Evolutionary conservation across 768 basidiomycete genomes (phyloP), one percentile per base, ranked within the genome.

Genomic region (Wakefieldia striispora): DNA sequence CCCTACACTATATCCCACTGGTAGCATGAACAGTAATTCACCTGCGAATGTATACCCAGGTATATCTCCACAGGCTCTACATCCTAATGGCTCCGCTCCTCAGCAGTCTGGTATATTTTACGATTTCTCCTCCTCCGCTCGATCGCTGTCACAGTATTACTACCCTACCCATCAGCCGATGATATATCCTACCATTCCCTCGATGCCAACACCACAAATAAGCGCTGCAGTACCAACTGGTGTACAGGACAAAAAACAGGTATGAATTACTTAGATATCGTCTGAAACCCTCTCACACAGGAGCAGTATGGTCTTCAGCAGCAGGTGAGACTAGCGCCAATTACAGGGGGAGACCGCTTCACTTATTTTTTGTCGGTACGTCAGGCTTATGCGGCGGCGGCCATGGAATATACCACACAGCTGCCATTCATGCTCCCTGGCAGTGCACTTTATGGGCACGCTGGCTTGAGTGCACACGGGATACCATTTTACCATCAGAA

Each of bases 201-300:
- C 77, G 23, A 76, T 84, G 71, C 66, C 76, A 8, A 70, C 73
- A n/a, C 68, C 76, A 20, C 81, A 81, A 47, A 49, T 80, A 23
- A 61, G 68, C 29, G 59, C 73, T 37, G 64, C 75, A 19, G 64
- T 67, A 38, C 72, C 76, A 31, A 61, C 70, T 17, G 65, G 72
- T 23, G 51, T 76, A 19, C 56, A 64, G 20, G 79, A 83, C 53
- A 86, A 83, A 63, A 86, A 84, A 55, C 81, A 83, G 75, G 85
- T 83, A 56, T 20, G 65, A 55, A 26, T 49, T 50, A 20, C 50
- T 16, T 56, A 44, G 44, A 14, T 55, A 35, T 43, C 14, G 13
- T 51, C 36, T 19, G 38, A 27, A 24, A 31, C 20, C 43, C 11
- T 47, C 26, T 39, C 57, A 65, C 35, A 65, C 31, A 33, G 33